phyloP scores from a whole-genome alignment of 371 early-diverging fungal species.

The Mucor piriformis region DNA sequence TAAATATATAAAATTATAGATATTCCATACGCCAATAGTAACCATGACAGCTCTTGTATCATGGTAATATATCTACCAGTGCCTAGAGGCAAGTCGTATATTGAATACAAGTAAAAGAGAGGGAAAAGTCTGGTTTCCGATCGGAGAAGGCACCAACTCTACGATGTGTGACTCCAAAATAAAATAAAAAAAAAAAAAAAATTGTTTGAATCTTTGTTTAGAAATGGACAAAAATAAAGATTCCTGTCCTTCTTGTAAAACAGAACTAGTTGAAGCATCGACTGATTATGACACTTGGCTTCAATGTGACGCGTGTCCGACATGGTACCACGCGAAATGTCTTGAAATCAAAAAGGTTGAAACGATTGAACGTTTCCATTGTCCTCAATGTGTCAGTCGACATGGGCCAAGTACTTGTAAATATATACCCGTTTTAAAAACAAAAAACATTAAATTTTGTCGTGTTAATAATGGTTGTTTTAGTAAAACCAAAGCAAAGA shows the following conservation, averaged over 20 bases:
- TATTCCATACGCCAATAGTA: too few relatives aligned
- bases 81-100: too few relatives aligned
- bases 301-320: constrained; percentile 69
- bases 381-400: constrained; percentile 52
- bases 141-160: too few relatives aligned
- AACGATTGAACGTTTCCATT: constrained; percentile 67
- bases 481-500: constrained; percentile 33
- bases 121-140: too few relatives aligned
- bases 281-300: constrained; percentile 51
- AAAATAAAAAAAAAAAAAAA: constrained; percentile 4
- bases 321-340: constrained; percentile 73
- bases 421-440: constrained; percentile 19
- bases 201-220: not conserved
- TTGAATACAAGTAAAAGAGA: too few relatives aligned
- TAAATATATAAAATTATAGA: too few relatives aligned
- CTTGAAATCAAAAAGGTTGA: constrained; percentile 51
- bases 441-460: constrained; percentile 21
- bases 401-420: constrained; percentile 71
- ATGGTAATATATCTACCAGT: too few relatives aligned
- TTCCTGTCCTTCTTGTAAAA: not conserved
- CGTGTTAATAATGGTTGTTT: not conserved
- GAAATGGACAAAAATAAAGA: not conserved
- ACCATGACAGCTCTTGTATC: too few relatives aligned
- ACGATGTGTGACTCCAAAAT: too few relatives aligned
- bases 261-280: not conserved